Evolutionary conservation across 2,329 filamentous ascomycete genomes (phyloP).

Genomic region (Ambrosiella cleistominuta): DNA sequence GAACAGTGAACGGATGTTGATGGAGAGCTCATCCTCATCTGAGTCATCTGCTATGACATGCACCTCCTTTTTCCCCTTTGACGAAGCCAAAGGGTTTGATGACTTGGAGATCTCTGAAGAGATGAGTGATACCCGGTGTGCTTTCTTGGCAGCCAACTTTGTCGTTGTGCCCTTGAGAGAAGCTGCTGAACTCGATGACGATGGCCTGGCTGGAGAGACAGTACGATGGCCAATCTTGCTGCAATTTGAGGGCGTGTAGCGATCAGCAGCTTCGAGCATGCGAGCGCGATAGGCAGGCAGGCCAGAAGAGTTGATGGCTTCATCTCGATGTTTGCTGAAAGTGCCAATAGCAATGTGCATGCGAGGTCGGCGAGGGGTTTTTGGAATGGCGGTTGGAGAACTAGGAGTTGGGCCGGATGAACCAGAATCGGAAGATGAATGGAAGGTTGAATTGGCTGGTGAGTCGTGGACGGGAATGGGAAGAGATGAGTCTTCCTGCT

Average conservation of each 20-base stretch:
- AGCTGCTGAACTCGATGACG: no score
- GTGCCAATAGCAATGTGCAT: background rate
- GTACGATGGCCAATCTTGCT: constrained; percentile 15
- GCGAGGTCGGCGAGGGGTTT: background rate
- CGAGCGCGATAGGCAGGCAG: background rate
- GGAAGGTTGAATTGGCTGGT: background rate
- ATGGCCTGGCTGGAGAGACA: background rate
- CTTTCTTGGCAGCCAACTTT: no score
- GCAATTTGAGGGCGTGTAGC: background rate
- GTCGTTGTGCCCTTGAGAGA: no score
- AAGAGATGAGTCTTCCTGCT: background rate
- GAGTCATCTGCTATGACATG: constrained; percentile 12
- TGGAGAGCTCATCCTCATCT: constrained; percentile 23
- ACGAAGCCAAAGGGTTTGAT: no score
- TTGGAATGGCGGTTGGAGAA: background rate
- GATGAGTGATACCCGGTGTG: no score
- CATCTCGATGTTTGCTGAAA: background rate
- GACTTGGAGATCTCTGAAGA: no score
- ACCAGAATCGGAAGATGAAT: background rate
- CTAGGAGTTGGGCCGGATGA: background rate
- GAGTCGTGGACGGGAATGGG: background rate
- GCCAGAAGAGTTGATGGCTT: background rate
- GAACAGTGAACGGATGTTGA: constrained; percentile 16
- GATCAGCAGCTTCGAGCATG: background rate
- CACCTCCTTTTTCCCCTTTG: no score